Conservation (phyloP, 2,329 filamentous ascomycete species). For the Clonostachys rhizophaga region DNA sequence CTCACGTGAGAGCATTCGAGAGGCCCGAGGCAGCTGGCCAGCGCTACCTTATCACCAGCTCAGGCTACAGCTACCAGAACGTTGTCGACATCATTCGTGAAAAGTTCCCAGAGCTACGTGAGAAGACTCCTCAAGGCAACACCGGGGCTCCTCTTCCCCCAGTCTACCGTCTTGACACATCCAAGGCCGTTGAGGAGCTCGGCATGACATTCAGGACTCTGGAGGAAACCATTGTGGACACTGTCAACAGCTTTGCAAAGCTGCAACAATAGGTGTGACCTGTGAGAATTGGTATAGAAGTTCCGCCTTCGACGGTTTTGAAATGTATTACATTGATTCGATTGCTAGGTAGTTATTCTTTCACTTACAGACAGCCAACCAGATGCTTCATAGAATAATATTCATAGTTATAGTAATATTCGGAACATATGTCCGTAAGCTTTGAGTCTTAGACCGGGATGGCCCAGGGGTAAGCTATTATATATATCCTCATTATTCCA, state of each 20-base stretch:
- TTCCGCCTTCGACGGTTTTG: too few relatives aligned
- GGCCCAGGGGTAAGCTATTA: too few relatives aligned
- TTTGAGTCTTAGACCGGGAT: too few relatives aligned
- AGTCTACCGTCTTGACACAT: conserved; percentile 44
- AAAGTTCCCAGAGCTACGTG: conserved; percentile 10
- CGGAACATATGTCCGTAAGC: too few relatives aligned
- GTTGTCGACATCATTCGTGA: conserved; percentile 26
- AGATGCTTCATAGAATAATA: too few relatives aligned
- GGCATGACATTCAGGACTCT: conserved; percentile 44
- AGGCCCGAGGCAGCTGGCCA: conserved; percentile 53
- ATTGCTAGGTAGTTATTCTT: too few relatives aligned
- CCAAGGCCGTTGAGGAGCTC: conserved; percentile 39
- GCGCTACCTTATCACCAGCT: conserved; percentile 53
- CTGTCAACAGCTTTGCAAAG: not conserved
- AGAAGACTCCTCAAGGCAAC: conserved; percentile 23
- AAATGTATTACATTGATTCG: too few relatives aligned
- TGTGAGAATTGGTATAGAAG: too few relatives aligned
- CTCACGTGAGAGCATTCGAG: conserved; percentile 52
- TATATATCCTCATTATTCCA: too few relatives aligned
- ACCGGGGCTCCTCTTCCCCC: conserved; percentile 17
- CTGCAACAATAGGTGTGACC: too few relatives aligned
- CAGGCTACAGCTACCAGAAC: conserved; percentile 25
- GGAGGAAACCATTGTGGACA: conserved; percentile 22
- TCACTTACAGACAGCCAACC: too few relatives aligned
- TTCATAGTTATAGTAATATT: too few relatives aligned